Conservation (phyloP, 2,329 filamentous ascomycete genomes). For the Pyrenochaeta sp. region DNA sequence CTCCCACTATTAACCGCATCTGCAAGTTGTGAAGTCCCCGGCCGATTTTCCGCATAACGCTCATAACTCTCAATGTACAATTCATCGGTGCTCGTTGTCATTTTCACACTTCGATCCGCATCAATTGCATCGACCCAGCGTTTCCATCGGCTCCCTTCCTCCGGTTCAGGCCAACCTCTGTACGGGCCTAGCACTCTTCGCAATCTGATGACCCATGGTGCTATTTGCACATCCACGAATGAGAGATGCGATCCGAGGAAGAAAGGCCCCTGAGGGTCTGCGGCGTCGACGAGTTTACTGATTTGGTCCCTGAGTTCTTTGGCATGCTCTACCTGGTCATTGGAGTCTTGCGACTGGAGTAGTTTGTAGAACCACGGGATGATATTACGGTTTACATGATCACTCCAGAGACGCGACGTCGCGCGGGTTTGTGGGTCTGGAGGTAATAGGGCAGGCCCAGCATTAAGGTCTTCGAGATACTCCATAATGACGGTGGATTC, state of each 20-base stretch:
- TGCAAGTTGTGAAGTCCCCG: slow-evolving; percentile 65
- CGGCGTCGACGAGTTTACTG: slow-evolving; percentile 65
- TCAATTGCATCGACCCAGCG: slow-evolving; percentile 77
- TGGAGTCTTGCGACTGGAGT: slow-evolving; percentile 69
- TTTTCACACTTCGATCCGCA: slow-evolving; percentile 66
- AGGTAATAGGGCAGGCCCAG: slow-evolving; percentile 70
- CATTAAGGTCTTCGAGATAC: slow-evolving; percentile 82
- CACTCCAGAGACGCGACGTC: slow-evolving; percentile 79
- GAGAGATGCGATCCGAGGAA: slow-evolving; percentile 67
- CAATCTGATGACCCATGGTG: slow-evolving; percentile 76
- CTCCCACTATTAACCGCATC: slow-evolving; percentile 67
- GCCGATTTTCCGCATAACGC: slow-evolving; percentile 69
- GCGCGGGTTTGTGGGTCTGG: slow-evolving; percentile 73
- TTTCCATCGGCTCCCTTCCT: slow-evolving; percentile 71
- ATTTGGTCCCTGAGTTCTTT: slow-evolving; percentile 73
- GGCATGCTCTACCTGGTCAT: slow-evolving; percentile 66
- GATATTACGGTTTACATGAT: slow-evolving; percentile 81
- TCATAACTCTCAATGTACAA: slow-evolving; percentile 74
- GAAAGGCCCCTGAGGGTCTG: slow-evolving; percentile 70
- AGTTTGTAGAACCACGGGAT: slow-evolving; percentile 80
- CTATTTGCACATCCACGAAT: slow-evolving; percentile 78
- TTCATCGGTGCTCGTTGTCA: slow-evolving; percentile 72
- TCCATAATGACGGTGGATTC: slow-evolving; percentile 85
- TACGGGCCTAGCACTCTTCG: slow-evolving; percentile 71
- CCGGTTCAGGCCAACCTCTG: slow-evolving; percentile 71